Percentiles rank a stretch among this genome's conserved stretches.
Conservation (phyloP, 192 early-diverging fungal genomes). For the Linnemannia exigua region DNA sequence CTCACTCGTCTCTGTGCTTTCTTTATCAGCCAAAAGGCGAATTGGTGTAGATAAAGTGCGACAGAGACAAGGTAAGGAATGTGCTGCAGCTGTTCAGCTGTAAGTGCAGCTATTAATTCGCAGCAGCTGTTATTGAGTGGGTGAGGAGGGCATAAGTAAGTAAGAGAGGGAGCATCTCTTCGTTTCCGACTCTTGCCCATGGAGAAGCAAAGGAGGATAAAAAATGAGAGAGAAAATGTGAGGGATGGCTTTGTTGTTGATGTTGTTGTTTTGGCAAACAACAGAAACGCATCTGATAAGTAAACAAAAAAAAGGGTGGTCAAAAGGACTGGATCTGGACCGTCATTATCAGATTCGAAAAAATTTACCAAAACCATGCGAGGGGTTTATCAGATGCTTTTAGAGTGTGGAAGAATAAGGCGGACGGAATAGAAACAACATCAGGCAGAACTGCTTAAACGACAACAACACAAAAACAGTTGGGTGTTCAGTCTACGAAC, state of each 20-base stretch:
- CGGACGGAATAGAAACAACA: not conserved
- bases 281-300: slow-evolving; percentile 2
- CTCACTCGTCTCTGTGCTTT: not conserved
- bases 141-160: not conserved
- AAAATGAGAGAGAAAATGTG: no score
- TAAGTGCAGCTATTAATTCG: not conserved
- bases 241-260: not conserved
- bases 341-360: not conserved
- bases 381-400: slow-evolving; percentile 4
- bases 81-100: not conserved
- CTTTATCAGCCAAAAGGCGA: not conserved
- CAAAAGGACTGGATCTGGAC: no score
- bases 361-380: no score
- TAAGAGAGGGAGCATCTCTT: not conserved
- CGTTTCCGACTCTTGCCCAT: not conserved
- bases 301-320: not conserved
- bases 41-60: not conserved
- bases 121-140: not conserved
- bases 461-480: not conserved
- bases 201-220: not conserved
- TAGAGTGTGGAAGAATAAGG: no score
- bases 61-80: not conserved
- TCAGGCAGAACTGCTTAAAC: not conserved
- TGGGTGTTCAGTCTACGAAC: not conserved
- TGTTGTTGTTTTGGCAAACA: not conserved